These are phyloP conservation scores for Eucalyptus erythrocorys DNA, from an alignment of 345 rosid species.

Conservation along the genomic window DNA sequence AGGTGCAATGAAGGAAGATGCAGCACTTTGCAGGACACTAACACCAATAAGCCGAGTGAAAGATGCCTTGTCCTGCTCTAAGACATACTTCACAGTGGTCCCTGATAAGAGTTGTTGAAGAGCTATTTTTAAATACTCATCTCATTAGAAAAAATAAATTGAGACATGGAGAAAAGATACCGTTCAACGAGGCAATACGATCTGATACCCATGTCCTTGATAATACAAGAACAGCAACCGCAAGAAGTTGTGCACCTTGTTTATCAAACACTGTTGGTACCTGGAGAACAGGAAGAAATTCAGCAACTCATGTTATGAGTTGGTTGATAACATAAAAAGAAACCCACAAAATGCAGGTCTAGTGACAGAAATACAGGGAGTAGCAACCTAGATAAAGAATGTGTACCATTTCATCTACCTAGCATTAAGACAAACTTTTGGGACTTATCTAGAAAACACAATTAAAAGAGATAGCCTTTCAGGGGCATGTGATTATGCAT, in stretches of 20 bases:
- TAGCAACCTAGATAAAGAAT: neutral
- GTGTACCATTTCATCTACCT: neutral
- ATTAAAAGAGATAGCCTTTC: neutral
- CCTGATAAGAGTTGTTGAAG: conserved; percentile 32
- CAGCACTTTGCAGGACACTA: conserved; percentile 92
- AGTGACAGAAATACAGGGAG: neutral
- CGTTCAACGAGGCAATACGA: conserved; percentile 93
- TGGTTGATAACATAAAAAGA: neutral
- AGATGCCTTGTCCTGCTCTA: conserved; percentile 92
- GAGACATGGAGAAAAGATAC: conserved; percentile 14
- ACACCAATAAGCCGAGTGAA: conserved; percentile 75
- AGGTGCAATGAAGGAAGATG: conserved; percentile 92
- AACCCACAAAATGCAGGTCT: neutral
- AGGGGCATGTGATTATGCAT: neutral
- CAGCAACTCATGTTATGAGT: neutral
- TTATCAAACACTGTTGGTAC: conserved; percentile 82
- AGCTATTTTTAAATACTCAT: neutral
- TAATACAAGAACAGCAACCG: conserved; percentile 79
- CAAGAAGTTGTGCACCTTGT: conserved; percentile 87
- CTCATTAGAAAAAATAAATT: neutral
- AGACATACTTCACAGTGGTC: conserved; percentile 86
- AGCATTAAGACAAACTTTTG: neutral
- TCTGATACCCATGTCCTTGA: conserved; percentile 94
- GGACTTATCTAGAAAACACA: neutral
- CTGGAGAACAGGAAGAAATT: conserved; percentile 18